A percentile compares a stretch with the other conserved stretches of the same genome.
phyloP scores from a whole-genome alignment of 2,329 filamentous ascomycete genomes.

The Hymenoscyphus linearis region DNA sequence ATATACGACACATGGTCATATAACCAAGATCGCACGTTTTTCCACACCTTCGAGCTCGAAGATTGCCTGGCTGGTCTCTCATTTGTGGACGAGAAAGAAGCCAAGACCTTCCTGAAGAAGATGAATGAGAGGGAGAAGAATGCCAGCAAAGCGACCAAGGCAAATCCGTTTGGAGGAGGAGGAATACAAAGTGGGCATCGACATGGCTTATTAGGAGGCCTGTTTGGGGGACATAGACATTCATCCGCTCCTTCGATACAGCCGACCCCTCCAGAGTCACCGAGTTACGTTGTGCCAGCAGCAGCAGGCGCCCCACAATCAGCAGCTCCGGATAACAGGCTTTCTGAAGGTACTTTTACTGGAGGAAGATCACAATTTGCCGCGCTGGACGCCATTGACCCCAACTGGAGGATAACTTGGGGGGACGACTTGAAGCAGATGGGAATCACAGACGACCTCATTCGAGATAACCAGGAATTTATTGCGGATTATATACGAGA shows the following conservation, averaged over 20 bases:
- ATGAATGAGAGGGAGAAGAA: constrained; percentile 95
- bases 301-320: too few relatives aligned
- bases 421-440: constrained; percentile 58
- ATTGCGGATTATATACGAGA: constrained; percentile 60
- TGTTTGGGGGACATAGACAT: constrained; percentile 56
- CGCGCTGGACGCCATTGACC: constrained; percentile 58
- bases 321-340: constrained; percentile 31
- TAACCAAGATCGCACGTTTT: constrained; percentile 96
- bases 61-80: constrained; percentile 85
- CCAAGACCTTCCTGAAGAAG: constrained; percentile 94
- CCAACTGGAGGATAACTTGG: constrained; percentile 60
- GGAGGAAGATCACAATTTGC: constrained; percentile 53
- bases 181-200: constrained; percentile 36
- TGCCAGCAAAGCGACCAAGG: constrained; percentile 78
- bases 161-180: constrained; percentile 64
- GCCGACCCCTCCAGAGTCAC: constrained; percentile 51
- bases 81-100: constrained; percentile 96
- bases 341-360: constrained; percentile 43
- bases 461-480: constrained; percentile 63
- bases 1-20: constrained; percentile 93
- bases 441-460: constrained; percentile 61
- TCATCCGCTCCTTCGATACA: constrained; percentile 44
- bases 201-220: constrained; percentile 51
- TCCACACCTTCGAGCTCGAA: constrained; percentile 95
- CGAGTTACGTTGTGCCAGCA: constrained; percentile 39